phyloP scores from a whole-genome alignment of 768 basidiomycete genomes.

The Mycena indigotica region DNA sequence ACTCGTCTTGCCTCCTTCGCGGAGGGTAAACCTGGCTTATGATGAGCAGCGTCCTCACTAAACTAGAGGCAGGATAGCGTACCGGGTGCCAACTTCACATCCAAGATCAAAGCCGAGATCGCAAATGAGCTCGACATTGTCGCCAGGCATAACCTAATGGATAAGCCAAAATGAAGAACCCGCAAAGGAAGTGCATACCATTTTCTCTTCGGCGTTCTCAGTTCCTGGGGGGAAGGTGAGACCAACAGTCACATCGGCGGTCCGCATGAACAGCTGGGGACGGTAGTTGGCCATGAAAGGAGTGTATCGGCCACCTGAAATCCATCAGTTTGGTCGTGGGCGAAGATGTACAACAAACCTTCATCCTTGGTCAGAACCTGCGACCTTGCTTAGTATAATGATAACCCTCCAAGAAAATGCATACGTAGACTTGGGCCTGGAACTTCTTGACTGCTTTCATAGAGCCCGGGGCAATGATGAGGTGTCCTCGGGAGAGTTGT shows the following conservation, averaged over 20 bases:
- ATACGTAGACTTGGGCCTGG: constrained; percentile 86
- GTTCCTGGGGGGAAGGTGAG: constrained; percentile 88
- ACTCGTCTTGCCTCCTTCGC: constrained; percentile 94
- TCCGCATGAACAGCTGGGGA: constrained; percentile 94
- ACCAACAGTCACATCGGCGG: constrained; percentile 86
- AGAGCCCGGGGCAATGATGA: constrained; percentile 84
- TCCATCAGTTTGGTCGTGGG: constrained; percentile 16
- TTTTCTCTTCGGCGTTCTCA: constrained; percentile 79
- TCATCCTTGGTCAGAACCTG: constrained; percentile 87
- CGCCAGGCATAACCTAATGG: constrained; percentile 89
- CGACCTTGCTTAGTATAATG: not conserved
- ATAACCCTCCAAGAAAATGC: constrained; percentile 26
- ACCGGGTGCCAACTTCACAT: constrained; percentile 84
- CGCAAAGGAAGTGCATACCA: constrained; percentile 49
- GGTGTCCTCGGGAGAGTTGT: constrained; percentile 90
- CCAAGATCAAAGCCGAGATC: constrained; percentile 83
- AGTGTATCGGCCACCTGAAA: constrained; percentile 73
- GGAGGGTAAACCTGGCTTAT: constrained; percentile 74
- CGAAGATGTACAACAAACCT: constrained; percentile 39
- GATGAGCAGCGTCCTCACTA: constrained; percentile 6
- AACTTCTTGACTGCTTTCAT: constrained; percentile 96
- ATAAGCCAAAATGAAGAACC: constrained; percentile 1
- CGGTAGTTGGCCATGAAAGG: constrained; percentile 94
- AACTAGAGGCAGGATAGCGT: constrained; percentile 20
- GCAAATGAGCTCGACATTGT: constrained; percentile 93